Evolutionary conservation across 2,329 filamentous ascomycete genomes (phyloP), one percentile per base, ranked within the genome.

Genomic region (Myriosclerotinia duriaeana): DNA sequence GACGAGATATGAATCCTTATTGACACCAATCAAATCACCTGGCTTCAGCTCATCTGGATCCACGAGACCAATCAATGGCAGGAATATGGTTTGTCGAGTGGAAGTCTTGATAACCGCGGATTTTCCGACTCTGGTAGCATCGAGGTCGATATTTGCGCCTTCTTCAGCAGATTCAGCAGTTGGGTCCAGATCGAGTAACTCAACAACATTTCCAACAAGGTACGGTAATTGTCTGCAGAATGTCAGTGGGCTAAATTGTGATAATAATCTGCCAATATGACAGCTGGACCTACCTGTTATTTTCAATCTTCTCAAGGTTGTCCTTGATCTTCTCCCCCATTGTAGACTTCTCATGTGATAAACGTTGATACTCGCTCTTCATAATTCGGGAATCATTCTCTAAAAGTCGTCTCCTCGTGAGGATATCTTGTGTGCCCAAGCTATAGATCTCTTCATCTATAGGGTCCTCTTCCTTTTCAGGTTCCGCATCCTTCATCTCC

Each of bases 321-420:
- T 99, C 95, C 85, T 97, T 98, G 80, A 99, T 98, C 84, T 97
- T 98, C 80, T 98, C 94, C 67, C 89, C 88, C 95, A 99, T 99
- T 59, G 92, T 89, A 60, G 90, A 88, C 82, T 97, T 97, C 81
- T 99, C 95, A 76, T 99, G 95, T 75, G 90, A 90, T 81, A 99
- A 84, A 74, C 95, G 89, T 78, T 97, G 93, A 75, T 88, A 93
- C 80, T 99, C 95, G 84, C 93, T 97, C 84, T 91, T 94, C 93
- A 99, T 98, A 80, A 99, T 98, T 75, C 95, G 87, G 76, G 95
- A 91, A 80, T 99, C 95, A 80, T 99, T 99, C 80, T 99, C 95
- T 72, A 99, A 84, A 77, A 99, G 85, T 76, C 93, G 89, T 83
- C 89, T 91, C 79, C 95, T 87, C 75, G 93, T 96, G 75, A 92